Base-by-base conservation (phyloP, 345 rosid genomes). In the Noccaea bulbosa region DNA sequence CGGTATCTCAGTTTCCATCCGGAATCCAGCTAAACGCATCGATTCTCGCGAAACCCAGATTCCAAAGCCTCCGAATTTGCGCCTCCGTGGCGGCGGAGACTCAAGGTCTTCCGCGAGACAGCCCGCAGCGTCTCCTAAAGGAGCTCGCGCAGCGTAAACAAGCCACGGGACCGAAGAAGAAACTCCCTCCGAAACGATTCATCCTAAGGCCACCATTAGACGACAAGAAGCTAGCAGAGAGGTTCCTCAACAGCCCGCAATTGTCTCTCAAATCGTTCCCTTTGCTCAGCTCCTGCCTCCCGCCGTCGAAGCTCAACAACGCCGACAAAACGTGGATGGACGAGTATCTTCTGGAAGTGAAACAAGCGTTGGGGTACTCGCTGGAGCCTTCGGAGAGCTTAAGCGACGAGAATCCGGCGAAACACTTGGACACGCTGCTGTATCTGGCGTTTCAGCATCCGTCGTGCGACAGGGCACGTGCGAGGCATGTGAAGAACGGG, bases 381-480 rank as follows among this genome's bases (percentile, higher is more conserved):
- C 62, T 93, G 5, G 96, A 91, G 52, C 85, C 88, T 7, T 87
- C 91, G 0, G 89, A 88, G 3, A 57, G 53, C 1, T 58, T 80
- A 35, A 90, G 81, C 5, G 97, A 91, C 45, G 97, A 94, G 76
- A 94, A 89, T 67, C 99, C 97, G 0, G 99, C 95, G 7, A 91
- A 89, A 72, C 99, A 94, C 61, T 94, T 94, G 20, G 99, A 94
- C 74, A 80, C 90, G 12, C 50, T 94, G 79, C 72, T 91, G 20
- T 91, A 94, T 69, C 57, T 94, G 67, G 95, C 95, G 40, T 91
- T 94, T 71, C 99, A 91, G 86, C 97, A 94, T 51, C 97, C 87
- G 10, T 80, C 87, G 17, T 91, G 96, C 51, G 97, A 94, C 66
- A 83, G 97, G 81, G 83, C 93, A 0, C 85, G 81, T 2, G 88